A percentile compares a stretch with the other conserved stretches of the same genome.
phyloP scores from a whole-genome alignment of 2,329 filamentous ascomycete genomes.

The Aureobasidium sp. region DNA sequence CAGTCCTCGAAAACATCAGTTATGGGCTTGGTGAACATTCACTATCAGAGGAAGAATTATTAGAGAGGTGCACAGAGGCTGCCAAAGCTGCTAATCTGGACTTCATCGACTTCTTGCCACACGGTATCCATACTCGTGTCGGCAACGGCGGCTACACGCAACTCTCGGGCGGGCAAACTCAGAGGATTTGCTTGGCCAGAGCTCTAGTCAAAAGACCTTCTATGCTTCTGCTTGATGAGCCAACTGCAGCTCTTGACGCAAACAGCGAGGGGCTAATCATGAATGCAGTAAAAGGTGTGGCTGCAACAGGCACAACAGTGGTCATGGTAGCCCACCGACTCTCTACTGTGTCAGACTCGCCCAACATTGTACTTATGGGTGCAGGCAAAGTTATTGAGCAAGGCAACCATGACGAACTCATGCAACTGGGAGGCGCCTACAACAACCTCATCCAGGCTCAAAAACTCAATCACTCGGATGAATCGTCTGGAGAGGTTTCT shows the following conservation, averaged over 20 bases:
- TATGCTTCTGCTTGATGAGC: slow-evolving; percentile 40
- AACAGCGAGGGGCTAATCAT: slow-evolving; percentile 37
- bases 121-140: slow-evolving; percentile 37
- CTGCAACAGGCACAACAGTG: slow-evolving; percentile 50
- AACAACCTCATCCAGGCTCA: slow-evolving; percentile 15
- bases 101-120: slow-evolving; percentile 36
- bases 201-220: slow-evolving; percentile 38
- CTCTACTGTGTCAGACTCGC: slow-evolving; percentile 68
- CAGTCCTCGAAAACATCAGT: slow-evolving; percentile 37
- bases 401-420: slow-evolving; percentile 52
- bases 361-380: slow-evolving; percentile 70
- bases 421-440: slow-evolving; percentile 15
- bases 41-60: slow-evolving; percentile 20
- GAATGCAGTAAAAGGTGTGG: slow-evolving; percentile 35
- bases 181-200: slow-evolving; percentile 40
- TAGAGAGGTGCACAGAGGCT: slow-evolving; percentile 25
- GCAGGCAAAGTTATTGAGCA: slow-evolving; percentile 56
- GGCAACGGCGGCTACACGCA: slow-evolving; percentile 32
- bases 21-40: slow-evolving; percentile 27
- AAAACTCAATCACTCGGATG: slow-evolving; percentile 8
- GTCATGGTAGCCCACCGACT: slow-evolving; percentile 66
- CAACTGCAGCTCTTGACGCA: slow-evolving; percentile 38
- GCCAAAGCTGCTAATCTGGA: slow-evolving; percentile 34
- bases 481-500: neutral
- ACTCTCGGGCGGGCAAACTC: slow-evolving; percentile 39